phyloP scores from a whole-genome alignment of 2,329 filamentous ascomycete genomes.

The Colletotrichum endophyticum region DNA sequence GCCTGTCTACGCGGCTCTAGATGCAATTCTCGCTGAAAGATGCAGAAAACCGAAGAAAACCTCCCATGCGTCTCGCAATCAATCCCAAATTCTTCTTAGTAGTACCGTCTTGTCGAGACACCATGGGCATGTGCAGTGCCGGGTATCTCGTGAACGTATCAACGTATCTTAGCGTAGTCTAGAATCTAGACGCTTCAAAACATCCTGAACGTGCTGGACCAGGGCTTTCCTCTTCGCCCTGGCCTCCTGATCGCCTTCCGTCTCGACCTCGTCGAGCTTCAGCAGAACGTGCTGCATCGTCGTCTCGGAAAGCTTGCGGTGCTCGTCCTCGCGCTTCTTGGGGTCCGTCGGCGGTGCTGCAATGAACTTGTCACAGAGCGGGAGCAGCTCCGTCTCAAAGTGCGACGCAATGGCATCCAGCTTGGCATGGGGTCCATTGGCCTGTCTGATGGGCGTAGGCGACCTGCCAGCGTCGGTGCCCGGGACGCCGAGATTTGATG shows the following conservation, averaged over 20 bases:
- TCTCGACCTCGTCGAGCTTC: constrained; percentile 79
- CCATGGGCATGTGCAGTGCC: neutral
- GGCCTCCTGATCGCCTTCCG: constrained; percentile 70
- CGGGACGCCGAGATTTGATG: constrained; percentile 37
- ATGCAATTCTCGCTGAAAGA: constrained; percentile 21
- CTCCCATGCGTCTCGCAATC: neutral
- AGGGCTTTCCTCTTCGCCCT: constrained; percentile 72
- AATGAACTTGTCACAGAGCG: constrained; percentile 67
- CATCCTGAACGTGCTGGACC: constrained; percentile 72
- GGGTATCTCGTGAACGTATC: neutral
- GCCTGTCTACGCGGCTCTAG: constrained; percentile 7
- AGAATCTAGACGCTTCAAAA: constrained; percentile 70
- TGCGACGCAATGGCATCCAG: constrained; percentile 69
- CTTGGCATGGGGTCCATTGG: constrained; percentile 59
- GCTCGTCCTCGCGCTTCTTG: constrained; percentile 75
- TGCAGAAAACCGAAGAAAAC: constrained; percentile 1
- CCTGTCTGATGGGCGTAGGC: constrained; percentile 37
- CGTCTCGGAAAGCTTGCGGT: constrained; percentile 77
- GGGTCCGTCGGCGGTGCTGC: constrained; percentile 66
- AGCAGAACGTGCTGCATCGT: constrained; percentile 77
- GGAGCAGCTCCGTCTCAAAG: constrained; percentile 69
- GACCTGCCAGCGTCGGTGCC: constrained; percentile 38
- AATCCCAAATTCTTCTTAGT: neutral
- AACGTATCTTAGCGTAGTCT: neutral
- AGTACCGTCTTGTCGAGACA: constrained; percentile 4